These are phyloP conservation scores for Furcasterigmium furcatum DNA, from an alignment of 2,329 filamentous ascomycete species.

Conservation along the genomic window DNA sequence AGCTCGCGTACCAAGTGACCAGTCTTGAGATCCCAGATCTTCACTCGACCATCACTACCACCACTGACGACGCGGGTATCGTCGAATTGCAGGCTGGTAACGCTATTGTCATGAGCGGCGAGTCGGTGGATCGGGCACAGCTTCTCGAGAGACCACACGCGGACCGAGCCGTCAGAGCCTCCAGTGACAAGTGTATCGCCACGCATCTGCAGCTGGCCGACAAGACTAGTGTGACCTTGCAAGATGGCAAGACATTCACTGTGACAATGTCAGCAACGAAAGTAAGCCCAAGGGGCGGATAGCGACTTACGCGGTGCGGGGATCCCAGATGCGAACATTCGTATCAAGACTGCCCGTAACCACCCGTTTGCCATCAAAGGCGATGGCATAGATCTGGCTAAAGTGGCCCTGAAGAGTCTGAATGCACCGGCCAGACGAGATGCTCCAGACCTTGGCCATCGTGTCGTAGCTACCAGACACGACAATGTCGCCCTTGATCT, in stretches of 20 bases:
- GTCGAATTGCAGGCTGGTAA: constrained; percentile 96
- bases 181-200: constrained; percentile 93
- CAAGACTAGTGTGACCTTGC: constrained; percentile 94
- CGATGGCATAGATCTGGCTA: constrained; percentile 98
- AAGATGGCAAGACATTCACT: constrained; percentile 84
- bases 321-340: constrained; percentile 96
- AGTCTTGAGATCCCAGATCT: constrained; percentile 95
- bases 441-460: constrained; percentile 95
- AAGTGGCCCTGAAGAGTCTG: constrained; percentile 92
- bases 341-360: constrained; percentile 96
- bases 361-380: constrained; percentile 89
- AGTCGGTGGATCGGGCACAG: constrained; percentile 91
- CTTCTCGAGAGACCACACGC: constrained; percentile 90
- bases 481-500: constrained; percentile 93
- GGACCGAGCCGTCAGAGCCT: constrained; percentile 91
- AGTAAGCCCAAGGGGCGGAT: no score
- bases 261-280: constrained; percentile 25
- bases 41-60: constrained; percentile 94
- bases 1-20: constrained; percentile 89
- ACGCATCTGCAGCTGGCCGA: constrained; percentile 94
- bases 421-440: constrained; percentile 89
- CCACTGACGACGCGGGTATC: constrained; percentile 93
- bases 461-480: constrained; percentile 99
- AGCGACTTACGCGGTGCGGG: constrained; percentile 74
- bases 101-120: constrained; percentile 96